phyloP scores from a whole-genome alignment of 129 eudicot species.

The Pseudognaphalium luteoalbum region DNA sequence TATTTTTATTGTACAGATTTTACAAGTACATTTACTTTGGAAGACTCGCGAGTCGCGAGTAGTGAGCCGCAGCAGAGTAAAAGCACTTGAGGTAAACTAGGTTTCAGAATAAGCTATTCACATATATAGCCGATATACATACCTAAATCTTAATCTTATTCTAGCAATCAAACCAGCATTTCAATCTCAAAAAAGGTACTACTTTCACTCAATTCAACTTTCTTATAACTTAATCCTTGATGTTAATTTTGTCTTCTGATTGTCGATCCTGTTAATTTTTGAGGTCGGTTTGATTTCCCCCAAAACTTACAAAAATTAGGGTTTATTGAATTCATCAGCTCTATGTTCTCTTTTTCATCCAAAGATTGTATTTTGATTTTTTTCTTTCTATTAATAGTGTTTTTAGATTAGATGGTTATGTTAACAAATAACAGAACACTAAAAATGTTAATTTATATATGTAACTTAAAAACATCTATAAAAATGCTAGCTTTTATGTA shows the following conservation, averaged over 20 bases:
- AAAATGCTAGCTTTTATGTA: too few species aligned
- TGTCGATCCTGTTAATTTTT: not conserved
- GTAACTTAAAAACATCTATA: too few species aligned
- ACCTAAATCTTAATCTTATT: too few species aligned
- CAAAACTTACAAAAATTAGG: constrained; percentile 14
- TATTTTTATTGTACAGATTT: too few species aligned
- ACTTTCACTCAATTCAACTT: constrained; percentile 10
- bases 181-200: constrained; percentile 18
- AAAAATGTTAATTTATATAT: too few species aligned
- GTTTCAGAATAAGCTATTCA: not conserved
- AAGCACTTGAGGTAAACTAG: not conserved
- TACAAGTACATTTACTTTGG: not conserved
- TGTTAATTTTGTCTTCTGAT: not conserved
- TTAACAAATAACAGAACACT: not conserved
- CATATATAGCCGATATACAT: not conserved
- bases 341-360: not conserved
- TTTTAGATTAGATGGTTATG: not conserved
- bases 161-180: not conserved
- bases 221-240: not conserved
- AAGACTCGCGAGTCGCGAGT: not conserved
- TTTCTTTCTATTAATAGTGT: not conserved
- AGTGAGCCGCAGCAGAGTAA: constrained; percentile 8
- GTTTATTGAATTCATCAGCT: constrained; percentile 4
- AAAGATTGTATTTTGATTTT: not conserved
- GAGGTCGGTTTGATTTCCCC: constrained; percentile 11